phyloP scores from a whole-genome alignment of 768 basidiomycete species.

The Filobasidium floriforme region DNA sequence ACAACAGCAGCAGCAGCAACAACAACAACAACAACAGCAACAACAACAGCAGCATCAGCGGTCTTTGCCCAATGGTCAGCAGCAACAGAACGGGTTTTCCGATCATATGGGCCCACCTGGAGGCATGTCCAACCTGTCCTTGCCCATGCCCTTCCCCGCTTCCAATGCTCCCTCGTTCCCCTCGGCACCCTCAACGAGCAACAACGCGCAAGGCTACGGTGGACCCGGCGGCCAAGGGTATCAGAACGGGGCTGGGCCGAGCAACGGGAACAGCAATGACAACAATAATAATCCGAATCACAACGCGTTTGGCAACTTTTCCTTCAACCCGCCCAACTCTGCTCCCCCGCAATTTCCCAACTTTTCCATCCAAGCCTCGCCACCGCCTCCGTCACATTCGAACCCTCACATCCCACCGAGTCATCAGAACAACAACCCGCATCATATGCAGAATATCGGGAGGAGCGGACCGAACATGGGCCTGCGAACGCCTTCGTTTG shows the following conservation, averaged over 20 bases:
- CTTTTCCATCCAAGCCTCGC: background rate
- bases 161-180: constrained; percentile 4
- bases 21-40: background rate
- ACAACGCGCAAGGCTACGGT: background rate
- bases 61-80: too few relatives aligned
- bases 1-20: too few relatives aligned
- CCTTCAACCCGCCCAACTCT: background rate
- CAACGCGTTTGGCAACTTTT: constrained; percentile 10
- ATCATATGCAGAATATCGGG: background rate
- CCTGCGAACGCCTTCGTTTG: background rate
- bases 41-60: too few relatives aligned
- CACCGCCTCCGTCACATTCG: background rate
- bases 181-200: background rate
- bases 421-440: background rate
- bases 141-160: constrained; percentile 4
- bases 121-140: constrained; percentile 5
- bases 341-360: background rate
- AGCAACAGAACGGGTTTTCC: background rate
- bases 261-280: constrained; percentile 3
- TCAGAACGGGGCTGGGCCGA: background rate
- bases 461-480: background rate
- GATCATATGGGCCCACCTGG: background rate
- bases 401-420: background rate
- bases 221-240: background rate
- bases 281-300: constrained; percentile 9